phyloP scores from a whole-genome alignment of 768 basidiomycete species.

The Trametes meyenii region DNA sequence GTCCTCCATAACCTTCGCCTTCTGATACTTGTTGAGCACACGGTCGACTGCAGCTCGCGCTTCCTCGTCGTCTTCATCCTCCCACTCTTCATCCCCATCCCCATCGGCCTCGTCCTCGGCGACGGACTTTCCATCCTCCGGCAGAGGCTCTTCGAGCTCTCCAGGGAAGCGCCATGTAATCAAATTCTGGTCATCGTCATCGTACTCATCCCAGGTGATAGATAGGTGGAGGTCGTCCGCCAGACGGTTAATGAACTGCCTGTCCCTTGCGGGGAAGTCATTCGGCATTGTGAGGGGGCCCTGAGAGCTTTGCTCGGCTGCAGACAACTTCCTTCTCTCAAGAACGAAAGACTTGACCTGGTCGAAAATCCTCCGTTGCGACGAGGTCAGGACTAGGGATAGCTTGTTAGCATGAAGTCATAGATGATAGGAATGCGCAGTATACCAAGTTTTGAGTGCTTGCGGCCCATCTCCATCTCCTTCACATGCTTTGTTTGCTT shows the following conservation, averaged over 20 bases:
- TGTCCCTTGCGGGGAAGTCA: conserved; percentile 77
- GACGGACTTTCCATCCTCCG: conserved; percentile 38
- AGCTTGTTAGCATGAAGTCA: conserved; percentile 1
- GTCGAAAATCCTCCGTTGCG: conserved; percentile 80
- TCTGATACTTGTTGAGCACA: conserved; percentile 86
- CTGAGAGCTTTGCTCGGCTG: conserved; percentile 17
- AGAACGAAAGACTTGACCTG: conserved; percentile 77
- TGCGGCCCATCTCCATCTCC: conserved; percentile 63
- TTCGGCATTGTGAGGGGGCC: conserved; percentile 71
- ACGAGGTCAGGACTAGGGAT: conserved; percentile 63
- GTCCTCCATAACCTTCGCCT: conserved; percentile 74
- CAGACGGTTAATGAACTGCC: conserved; percentile 75
- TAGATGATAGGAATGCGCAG: not conserved
- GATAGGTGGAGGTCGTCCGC: conserved; percentile 76
- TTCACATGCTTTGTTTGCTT: conserved; percentile 80
- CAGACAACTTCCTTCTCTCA: conserved; percentile 40
- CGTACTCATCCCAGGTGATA: conserved; percentile 92
- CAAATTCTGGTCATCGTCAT: conserved; percentile 78
- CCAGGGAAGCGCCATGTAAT: conserved; percentile 68
- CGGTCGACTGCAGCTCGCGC: conserved; percentile 73
- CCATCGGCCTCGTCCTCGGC: conserved; percentile 44
- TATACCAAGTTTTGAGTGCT: conserved; percentile 66
- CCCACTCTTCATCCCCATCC: conserved; percentile 51
- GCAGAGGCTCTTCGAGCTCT: conserved; percentile 38
- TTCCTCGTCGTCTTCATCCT: conserved; percentile 71